phyloP scores from a whole-genome alignment of 2,329 filamentous ascomycete species.

The Xylariomycetidae sp. region DNA sequence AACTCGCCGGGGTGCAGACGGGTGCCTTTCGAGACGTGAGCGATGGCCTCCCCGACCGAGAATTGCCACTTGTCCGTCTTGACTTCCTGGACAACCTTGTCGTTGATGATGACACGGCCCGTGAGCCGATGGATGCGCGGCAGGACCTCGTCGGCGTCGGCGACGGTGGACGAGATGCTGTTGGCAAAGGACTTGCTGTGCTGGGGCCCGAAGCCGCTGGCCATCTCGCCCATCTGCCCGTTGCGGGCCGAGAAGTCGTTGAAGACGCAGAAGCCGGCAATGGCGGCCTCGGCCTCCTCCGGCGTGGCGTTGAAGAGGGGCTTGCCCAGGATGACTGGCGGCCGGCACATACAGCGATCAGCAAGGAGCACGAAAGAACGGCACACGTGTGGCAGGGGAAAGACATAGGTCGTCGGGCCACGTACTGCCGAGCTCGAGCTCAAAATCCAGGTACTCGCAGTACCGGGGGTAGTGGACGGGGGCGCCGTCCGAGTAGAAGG shows the following conservation, averaged over 20 bases:
- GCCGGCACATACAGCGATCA: too few species aligned
- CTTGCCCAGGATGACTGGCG: constrained; percentile 17
- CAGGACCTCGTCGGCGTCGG: constrained; percentile 18
- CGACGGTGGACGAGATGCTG: constrained; percentile 18
- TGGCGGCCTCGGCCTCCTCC: constrained; percentile 18
- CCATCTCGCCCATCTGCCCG: constrained; percentile 20
- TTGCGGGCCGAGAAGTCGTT: constrained; percentile 23
- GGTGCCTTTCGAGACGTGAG: constrained; percentile 17
- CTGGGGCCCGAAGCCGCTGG: constrained; percentile 21
- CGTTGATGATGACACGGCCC: constrained; percentile 18
- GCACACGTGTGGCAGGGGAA: too few species aligned
- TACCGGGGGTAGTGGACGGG: constrained; percentile 14
- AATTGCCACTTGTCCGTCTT: constrained; percentile 17
- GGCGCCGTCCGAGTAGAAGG: constrained; percentile 18
- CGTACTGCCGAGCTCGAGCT: constrained; percentile 22
- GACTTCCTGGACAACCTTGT: constrained; percentile 12
- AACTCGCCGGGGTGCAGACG: constrained; percentile 21
- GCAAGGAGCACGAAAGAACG: too few species aligned
- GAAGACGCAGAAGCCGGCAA: constrained; percentile 22
- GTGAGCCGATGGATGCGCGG: constrained; percentile 11
- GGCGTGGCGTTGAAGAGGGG: constrained; percentile 17
- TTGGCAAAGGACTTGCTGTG: constrained; percentile 23
- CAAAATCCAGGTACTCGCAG: constrained; percentile 20
- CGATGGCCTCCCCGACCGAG: constrained; percentile 17
- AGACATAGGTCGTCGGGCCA: too few species aligned